phyloP scores from a whole-genome alignment of 2,329 filamentous ascomycete species.

The Fusarium bulbicola region DNA sequence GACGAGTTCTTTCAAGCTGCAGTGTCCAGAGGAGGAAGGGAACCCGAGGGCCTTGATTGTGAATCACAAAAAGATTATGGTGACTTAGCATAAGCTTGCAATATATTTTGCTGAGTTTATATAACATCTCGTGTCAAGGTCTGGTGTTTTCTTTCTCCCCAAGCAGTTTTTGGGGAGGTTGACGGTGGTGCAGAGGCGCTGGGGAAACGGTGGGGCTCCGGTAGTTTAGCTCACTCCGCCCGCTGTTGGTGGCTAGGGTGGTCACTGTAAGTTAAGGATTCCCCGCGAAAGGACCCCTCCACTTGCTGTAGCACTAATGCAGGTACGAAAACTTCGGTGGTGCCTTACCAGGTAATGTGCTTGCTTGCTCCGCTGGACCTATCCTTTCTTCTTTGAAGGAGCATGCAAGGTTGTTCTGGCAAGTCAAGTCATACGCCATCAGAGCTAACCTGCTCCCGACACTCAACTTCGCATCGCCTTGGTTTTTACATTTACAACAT shows the following conservation, averaged over 20 bases:
- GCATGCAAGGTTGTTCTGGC: no score
- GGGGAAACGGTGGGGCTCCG: neutral
- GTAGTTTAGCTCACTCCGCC: neutral
- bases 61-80: no score
- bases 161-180: neutral
- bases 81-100: neutral
- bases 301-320: neutral
- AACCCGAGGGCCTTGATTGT: neutral
- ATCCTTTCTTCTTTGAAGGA: no score
- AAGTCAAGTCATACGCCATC: neutral
- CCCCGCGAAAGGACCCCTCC: neutral
- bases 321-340: neutral
- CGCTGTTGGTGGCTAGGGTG: no score
- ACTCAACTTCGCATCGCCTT: neutral
- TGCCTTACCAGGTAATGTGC: neutral
- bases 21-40: accelerated
- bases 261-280: neutral
- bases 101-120: neutral
- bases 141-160: neutral
- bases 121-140: accelerated
- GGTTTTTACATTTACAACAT: neutral
- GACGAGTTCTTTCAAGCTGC: neutral
- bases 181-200: neutral
- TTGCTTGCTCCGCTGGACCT: no score
- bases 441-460: neutral